Conservation (phyloP, 1,284 basidiomycete species). For the Boletus smithii region DNA sequence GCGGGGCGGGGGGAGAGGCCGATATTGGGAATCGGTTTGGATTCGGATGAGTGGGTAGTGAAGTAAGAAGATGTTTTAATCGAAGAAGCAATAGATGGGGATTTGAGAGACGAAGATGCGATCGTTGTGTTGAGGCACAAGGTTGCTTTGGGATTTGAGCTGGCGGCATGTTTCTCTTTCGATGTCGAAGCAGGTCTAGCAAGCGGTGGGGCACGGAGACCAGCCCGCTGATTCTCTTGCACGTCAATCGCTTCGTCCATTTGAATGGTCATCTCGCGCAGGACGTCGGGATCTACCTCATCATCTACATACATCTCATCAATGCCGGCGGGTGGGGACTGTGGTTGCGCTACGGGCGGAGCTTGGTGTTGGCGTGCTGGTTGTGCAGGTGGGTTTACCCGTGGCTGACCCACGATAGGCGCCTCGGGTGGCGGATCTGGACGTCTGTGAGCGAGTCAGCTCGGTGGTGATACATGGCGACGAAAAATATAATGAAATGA, state of each 20-base stretch:
- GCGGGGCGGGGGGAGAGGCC: conserved; percentile 27
- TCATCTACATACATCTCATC: conserved; percentile 30
- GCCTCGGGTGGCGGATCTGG: conserved; percentile 25
- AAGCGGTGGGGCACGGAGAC: not conserved
- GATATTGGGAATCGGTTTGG: conserved; percentile 23
- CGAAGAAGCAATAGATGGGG: conserved; percentile 1
- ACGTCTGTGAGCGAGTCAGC: conserved; percentile 17
- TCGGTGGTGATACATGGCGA: not conserved
- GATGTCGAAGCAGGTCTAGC: conserved; percentile 4
- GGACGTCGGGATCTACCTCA: conserved; percentile 30
- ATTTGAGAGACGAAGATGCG: conserved; percentile 16
- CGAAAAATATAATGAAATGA: too few relatives aligned
- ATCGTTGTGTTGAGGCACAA: not conserved
- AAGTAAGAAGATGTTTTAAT: conserved; percentile 26
- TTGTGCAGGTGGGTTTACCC: conserved; percentile 7
- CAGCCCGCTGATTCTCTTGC: not conserved
- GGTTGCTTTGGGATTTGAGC: not conserved
- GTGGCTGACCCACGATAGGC: conserved; percentile 7
- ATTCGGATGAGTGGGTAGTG: conserved; percentile 1
- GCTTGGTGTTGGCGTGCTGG: conserved; percentile 10
- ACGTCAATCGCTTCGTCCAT: conserved; percentile 16
- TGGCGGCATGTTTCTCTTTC: conserved; percentile 1
- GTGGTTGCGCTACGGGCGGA: conserved; percentile 4
- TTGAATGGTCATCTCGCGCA: conserved; percentile 26
- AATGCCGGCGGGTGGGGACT: conserved; percentile 9